Conservation (phyloP, 2,329 filamentous ascomycete genomes). For the Dactylonectria macrodidyma region DNA sequence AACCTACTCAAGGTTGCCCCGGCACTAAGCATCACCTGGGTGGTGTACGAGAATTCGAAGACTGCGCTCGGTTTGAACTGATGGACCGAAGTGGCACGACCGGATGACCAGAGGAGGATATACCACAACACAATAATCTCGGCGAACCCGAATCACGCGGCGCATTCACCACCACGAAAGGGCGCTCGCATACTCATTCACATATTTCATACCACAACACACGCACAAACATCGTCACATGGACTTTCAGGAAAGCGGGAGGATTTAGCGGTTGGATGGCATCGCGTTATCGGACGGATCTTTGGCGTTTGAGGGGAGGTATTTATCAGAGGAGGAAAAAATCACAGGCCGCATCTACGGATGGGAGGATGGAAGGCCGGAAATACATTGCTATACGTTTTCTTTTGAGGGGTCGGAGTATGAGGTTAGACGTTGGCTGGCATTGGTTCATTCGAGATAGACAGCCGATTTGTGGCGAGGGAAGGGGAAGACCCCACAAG, state of each 20-base stretch:
- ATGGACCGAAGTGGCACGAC: slow-evolving; percentile 6
- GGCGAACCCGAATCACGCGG: slow-evolving; percentile 31
- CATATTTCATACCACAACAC: slow-evolving; percentile 9
- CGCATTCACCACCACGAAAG: slow-evolving; percentile 14
- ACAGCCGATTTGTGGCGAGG: slow-evolving; percentile 35
- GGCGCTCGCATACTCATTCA: background rate
- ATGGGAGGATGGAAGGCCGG: slow-evolving; percentile 16
- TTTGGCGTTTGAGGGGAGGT: slow-evolving; percentile 44
- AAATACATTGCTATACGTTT: slow-evolving; percentile 32
- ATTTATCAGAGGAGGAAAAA: slow-evolving; percentile 39
- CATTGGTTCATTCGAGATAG: slow-evolving; percentile 38
- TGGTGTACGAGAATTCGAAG: slow-evolving; percentile 94
- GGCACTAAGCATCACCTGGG: slow-evolving; percentile 94
- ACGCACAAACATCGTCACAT: slow-evolving; percentile 22
- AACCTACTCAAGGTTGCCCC: slow-evolving; percentile 97
- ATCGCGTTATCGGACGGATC: slow-evolving; percentile 43
- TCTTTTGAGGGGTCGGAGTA: slow-evolving; percentile 40
- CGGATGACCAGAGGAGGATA: slow-evolving; percentile 18
- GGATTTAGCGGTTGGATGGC: slow-evolving; percentile 47
- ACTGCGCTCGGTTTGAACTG: slow-evolving; percentile 71
- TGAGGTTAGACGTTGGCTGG: slow-evolving; percentile 45
- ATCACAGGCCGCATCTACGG: slow-evolving; percentile 22
- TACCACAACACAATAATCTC: background rate
- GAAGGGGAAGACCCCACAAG: slow-evolving; percentile 31
- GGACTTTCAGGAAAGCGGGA: slow-evolving; percentile 45